Conservation (phyloP, 169 alveolate species). For the Plasmodium gonderi region DNA sequence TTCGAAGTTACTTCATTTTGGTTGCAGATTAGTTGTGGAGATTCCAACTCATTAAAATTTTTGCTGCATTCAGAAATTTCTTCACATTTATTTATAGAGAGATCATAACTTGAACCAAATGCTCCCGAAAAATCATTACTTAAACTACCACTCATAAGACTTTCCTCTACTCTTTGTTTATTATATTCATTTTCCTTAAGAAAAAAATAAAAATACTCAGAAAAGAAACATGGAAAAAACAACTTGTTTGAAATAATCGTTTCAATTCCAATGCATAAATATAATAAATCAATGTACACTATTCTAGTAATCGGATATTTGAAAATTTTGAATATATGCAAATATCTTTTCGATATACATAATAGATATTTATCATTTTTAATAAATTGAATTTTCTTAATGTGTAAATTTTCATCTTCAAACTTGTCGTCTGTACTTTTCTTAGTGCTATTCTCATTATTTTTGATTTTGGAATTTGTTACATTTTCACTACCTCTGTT, state of each 20-base stretch:
- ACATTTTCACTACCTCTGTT: slow-evolving; percentile 7
- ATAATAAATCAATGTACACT: slow-evolving; percentile 45
- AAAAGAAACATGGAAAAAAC: slow-evolving; percentile 72
- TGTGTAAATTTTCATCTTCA: slow-evolving; percentile 47
- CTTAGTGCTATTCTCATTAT: slow-evolving; percentile 28
- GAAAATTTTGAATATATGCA: slow-evolving; percentile 37
- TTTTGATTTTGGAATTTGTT: slow-evolving; percentile 12
- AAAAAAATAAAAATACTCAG: slow-evolving; percentile 56
- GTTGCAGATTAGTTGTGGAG: background rate
- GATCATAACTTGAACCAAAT: background rate
- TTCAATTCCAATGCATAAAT: slow-evolving; percentile 60
- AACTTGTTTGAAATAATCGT: slow-evolving; percentile 43
- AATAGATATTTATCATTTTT: slow-evolving; percentile 48
- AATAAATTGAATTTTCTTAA: slow-evolving; percentile 58
- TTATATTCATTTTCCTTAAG: slow-evolving; percentile 37
- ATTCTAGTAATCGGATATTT: slow-evolving; percentile 39
- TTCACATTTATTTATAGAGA: background rate
- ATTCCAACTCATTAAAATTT: background rate
- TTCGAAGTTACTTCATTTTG: background rate
- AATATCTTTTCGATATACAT: slow-evolving; percentile 61
- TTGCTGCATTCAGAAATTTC: slow-evolving; percentile 8
- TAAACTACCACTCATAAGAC: background rate
- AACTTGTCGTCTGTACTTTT: slow-evolving; percentile 19
- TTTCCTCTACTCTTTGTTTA: background rate
- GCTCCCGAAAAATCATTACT: slow-evolving; percentile 4